Conservation (phyloP, 495 filamentous ascomycete species). For the Peziza echinospora region DNA sequence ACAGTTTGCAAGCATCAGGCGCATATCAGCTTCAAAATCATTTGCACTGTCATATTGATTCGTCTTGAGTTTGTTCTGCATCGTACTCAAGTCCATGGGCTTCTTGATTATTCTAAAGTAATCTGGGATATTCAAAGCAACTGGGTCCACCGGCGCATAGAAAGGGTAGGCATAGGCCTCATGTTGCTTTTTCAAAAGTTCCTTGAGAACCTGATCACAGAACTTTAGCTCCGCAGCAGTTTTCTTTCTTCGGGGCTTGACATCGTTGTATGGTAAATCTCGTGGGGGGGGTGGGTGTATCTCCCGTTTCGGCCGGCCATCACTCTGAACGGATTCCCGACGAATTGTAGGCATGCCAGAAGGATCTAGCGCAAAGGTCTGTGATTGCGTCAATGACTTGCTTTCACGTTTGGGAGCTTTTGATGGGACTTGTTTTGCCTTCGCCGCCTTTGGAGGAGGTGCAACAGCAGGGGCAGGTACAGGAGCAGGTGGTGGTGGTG, state of each 20-base stretch:
- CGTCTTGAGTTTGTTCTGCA: conserved; percentile 47
- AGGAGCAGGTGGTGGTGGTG: background rate
- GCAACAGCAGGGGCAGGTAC: conserved; percentile 16
- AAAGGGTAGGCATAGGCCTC: conserved; percentile 44
- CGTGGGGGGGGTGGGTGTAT: conserved; percentile 77
- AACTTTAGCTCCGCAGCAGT: conserved; percentile 71
- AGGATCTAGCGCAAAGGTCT: conserved; percentile 61
- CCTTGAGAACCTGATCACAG: conserved; percentile 59
- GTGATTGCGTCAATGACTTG: conserved; percentile 24
- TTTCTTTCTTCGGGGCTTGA: conserved; percentile 83
- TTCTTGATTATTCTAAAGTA: conserved; percentile 89
- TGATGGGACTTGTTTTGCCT: conserved; percentile 5
- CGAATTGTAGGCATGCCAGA: conserved; percentile 82
- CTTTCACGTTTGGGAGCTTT: conserved; percentile 11
- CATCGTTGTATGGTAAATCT: conserved; percentile 61
- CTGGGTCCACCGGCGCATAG: conserved; percentile 67
- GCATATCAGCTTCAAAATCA: conserved; percentile 69
- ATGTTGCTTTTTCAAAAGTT: conserved; percentile 57
- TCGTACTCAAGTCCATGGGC: conserved; percentile 80
- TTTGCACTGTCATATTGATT: conserved; percentile 67
- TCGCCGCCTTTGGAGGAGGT: conserved; percentile 4
- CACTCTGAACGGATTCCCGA: conserved; percentile 55
- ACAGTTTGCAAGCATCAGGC: conserved; percentile 72
- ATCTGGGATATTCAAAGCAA: conserved; percentile 77
- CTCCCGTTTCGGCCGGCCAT: conserved; percentile 72